These are phyloP conservation scores for Gossypium anomalum DNA, from an alignment of 345 rosid genomes.

Conservation along the genomic window DNA sequence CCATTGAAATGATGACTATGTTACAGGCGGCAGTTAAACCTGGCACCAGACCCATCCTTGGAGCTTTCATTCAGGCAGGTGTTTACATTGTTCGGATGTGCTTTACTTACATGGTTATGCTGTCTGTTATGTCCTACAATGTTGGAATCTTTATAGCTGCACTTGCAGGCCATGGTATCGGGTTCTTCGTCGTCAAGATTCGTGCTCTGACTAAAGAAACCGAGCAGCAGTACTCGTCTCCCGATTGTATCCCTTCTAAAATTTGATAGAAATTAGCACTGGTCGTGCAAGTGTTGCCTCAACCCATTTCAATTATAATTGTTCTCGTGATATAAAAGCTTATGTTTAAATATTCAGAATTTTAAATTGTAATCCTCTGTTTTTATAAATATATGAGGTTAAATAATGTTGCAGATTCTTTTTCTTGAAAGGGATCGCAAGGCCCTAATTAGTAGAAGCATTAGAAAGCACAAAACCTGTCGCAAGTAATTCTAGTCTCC, in stretches of 20 bases:
- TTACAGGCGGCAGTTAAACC: background rate
- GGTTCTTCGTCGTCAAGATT: conserved; percentile 29
- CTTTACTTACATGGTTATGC: conserved; percentile 46
- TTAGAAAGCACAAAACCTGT: too few relatives aligned
- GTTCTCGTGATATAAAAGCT: background rate
- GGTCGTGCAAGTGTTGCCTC: background rate
- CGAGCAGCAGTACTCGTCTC: background rate
- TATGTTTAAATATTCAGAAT: background rate
- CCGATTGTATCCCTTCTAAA: background rate
- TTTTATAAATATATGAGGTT: too few relatives aligned
- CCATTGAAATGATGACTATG: conserved; percentile 28
- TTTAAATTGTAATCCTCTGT: too few relatives aligned
- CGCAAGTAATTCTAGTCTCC: too few relatives aligned
- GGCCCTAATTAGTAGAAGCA: too few relatives aligned
- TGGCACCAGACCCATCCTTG: background rate
- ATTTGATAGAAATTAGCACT: background rate
- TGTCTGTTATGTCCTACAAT: conserved; percentile 45
- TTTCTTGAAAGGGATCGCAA: too few relatives aligned
- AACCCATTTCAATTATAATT: background rate
- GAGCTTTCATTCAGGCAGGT: conserved; percentile 14
- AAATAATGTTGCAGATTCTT: too few relatives aligned
- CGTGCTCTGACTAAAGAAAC: conserved; percentile 21
- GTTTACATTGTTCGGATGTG: conserved; percentile 28
- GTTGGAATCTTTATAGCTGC: conserved; percentile 41
- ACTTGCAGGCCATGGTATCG: conserved; percentile 34